Conservation (phyloP, 1,284 basidiomycete genomes). For the Wallemia ichthyophaga region DNA sequence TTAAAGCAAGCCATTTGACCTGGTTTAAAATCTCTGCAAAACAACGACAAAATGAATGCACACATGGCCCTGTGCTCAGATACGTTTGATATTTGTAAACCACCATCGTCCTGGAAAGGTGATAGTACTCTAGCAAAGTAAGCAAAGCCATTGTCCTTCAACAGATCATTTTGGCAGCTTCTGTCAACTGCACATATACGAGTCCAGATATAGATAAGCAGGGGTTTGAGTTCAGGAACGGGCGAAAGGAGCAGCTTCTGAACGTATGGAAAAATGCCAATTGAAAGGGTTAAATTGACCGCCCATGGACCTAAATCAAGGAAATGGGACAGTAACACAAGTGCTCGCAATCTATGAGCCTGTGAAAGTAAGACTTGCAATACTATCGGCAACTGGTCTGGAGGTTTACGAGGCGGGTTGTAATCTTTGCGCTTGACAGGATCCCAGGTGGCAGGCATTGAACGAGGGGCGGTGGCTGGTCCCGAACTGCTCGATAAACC, state of each 20-base stretch:
- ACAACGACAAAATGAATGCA: slow-evolving; percentile 78
- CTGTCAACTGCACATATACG: slow-evolving; percentile 84
- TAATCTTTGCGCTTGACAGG: slow-evolving; percentile 20
- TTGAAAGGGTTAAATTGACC: slow-evolving; percentile 82
- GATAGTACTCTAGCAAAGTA: slow-evolving; percentile 62
- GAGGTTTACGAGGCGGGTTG: slow-evolving; percentile 47
- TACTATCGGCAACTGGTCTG: slow-evolving; percentile 88
- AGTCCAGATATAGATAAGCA: slow-evolving; percentile 98
- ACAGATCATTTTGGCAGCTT: slow-evolving; percentile 65
- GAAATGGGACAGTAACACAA: slow-evolving; percentile 89
- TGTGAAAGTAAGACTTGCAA: slow-evolving; percentile 89
- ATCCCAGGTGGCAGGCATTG: slow-evolving; percentile 2
- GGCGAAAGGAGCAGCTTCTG: slow-evolving; percentile 85
- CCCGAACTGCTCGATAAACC: slow-evolving; percentile 31
- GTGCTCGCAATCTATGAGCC: slow-evolving; percentile 72
- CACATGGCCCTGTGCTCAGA: slow-evolving; percentile 98
- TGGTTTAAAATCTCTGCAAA: slow-evolving; percentile 56
- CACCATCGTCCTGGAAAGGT: slow-evolving; percentile 19
- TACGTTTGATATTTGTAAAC: slow-evolving; percentile 47
- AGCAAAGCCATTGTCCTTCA: slow-evolving; percentile 54
- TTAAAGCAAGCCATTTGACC: slow-evolving; percentile 66
- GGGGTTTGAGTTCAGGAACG: slow-evolving; percentile 73
- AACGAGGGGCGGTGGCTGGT: slow-evolving; percentile 2
- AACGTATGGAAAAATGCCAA: slow-evolving; percentile 97
- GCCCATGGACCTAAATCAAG: slow-evolving; percentile 97